Conservation (phyloP, 164 flowering plant genomes). For the Vitis amurensis region DNA sequence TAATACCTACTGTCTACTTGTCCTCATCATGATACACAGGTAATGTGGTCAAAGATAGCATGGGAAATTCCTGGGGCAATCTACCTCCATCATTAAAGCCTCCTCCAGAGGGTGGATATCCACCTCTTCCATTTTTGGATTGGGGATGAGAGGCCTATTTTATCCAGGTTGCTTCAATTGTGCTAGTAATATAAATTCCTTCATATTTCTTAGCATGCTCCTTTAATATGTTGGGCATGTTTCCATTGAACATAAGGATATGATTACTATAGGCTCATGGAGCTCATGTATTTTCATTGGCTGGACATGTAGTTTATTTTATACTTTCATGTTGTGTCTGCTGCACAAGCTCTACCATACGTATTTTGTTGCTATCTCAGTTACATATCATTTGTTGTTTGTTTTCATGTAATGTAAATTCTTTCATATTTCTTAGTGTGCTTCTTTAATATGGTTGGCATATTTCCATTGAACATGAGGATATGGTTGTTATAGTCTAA, state of each 20-base stretch:
- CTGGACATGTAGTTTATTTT: too few relatives aligned
- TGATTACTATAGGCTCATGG: too few relatives aligned
- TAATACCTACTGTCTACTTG: neutral
- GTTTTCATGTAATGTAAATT: neutral
- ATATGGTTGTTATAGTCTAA: neutral
- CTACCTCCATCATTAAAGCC: conserved; percentile 86
- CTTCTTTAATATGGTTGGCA: neutral
- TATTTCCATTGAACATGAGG: neutral
- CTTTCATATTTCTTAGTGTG: conserved; percentile 1
- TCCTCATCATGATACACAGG: conserved; percentile 35
- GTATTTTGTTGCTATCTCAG: too few relatives aligned
- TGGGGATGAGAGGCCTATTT: conserved; percentile 60
- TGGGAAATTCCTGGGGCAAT: conserved; percentile 63
- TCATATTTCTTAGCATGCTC: too few relatives aligned
- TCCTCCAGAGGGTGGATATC: conserved; percentile 91
- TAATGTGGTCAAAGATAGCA: conserved; percentile 31
- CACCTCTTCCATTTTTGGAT: conserved; percentile 67
- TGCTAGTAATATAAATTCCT: neutral
- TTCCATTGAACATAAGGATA: too few relatives aligned
- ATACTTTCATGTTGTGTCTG: too few relatives aligned
- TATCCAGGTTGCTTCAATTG: neutral
- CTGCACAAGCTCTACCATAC: too few relatives aligned
- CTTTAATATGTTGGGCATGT: too few relatives aligned
- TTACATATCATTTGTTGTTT: too few relatives aligned
- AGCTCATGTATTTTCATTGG: too few relatives aligned